These are phyloP conservation scores for Leccinum barrowsii DNA, from an alignment of 768 basidiomycete species.

Conservation along the genomic window DNA sequence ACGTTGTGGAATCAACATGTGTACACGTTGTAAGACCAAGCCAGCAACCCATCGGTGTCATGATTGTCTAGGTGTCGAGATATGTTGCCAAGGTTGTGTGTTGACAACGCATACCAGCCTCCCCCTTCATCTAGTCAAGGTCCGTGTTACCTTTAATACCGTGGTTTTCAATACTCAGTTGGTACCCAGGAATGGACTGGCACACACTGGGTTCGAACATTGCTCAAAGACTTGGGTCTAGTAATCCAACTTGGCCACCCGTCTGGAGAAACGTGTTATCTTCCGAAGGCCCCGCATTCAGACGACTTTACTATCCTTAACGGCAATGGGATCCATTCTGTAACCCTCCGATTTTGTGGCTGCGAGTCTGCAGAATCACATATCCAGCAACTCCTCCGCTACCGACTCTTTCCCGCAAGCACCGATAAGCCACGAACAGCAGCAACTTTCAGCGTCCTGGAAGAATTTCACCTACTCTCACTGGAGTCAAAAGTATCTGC, in stretches of 20 bases:
- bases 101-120: neutral
- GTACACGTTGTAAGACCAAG: neutral
- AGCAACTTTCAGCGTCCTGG: neutral
- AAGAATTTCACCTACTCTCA: neutral
- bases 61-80: neutral
- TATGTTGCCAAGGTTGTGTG: neutral
- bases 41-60: neutral
- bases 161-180: too few species aligned
- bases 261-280: neutral
- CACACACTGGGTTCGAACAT: neutral
- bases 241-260: neutral
- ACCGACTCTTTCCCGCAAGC: neutral
- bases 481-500: neutral
- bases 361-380: neutral
- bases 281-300: neutral
- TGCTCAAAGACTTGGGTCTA: neutral
- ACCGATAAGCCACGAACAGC: neutral
- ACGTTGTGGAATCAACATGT: neutral
- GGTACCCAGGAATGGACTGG: neutral
- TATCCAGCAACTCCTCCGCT: neutral
- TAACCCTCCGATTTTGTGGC: neutral
- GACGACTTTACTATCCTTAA: neutral
- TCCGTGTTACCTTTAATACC: too few species aligned
- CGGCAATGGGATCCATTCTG: neutral
- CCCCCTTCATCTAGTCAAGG: neutral